Conservation (phyloP, 208 protist species). For the Wallacemonas sp. region DNA sequence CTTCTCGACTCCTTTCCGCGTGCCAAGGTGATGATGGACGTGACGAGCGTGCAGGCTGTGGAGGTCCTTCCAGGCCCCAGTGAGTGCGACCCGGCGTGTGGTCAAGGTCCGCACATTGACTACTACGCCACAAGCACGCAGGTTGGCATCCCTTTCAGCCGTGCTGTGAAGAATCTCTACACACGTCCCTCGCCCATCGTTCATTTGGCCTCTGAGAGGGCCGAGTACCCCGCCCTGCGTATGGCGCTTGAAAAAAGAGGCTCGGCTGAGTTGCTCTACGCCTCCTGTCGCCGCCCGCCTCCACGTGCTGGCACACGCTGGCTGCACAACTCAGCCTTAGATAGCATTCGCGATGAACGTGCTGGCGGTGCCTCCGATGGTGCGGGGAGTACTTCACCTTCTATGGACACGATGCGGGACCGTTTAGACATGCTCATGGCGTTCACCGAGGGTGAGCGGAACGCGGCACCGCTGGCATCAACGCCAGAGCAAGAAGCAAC, state of each 20-base stretch:
- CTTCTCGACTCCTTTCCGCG: background rate
- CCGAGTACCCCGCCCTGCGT: background rate
- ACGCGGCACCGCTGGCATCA: background rate
- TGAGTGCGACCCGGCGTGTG: slow-evolving; percentile 3
- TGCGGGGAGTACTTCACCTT: background rate
- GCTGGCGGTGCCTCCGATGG: too few species aligned
- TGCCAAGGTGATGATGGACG: background rate
- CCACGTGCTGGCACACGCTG: background rate
- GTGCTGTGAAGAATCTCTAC: slow-evolving; percentile 41
- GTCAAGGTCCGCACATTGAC: slow-evolving; percentile 19
- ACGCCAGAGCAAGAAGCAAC: slow-evolving; percentile 4
- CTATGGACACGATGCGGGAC: background rate
- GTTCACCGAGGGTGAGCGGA: background rate
- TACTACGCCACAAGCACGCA: slow-evolving; percentile 44
- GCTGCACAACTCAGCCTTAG: slow-evolving; percentile 4
- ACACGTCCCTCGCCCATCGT: slow-evolving; percentile 32
- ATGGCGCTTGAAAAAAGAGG: background rate
- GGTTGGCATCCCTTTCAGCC: slow-evolving; percentile 9
- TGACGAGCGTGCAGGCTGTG: slow-evolving; percentile 6
- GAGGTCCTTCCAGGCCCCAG: background rate
- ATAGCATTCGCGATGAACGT: slow-evolving; percentile 3
- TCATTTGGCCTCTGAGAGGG: background rate
- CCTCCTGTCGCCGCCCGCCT: background rate
- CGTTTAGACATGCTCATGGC: slow-evolving; percentile 1
- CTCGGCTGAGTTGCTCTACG: background rate